These are phyloP conservation scores for Madurella fahalii DNA, from an alignment of 2,329 filamentous ascomycete genomes.

Conservation along the genomic window DNA sequence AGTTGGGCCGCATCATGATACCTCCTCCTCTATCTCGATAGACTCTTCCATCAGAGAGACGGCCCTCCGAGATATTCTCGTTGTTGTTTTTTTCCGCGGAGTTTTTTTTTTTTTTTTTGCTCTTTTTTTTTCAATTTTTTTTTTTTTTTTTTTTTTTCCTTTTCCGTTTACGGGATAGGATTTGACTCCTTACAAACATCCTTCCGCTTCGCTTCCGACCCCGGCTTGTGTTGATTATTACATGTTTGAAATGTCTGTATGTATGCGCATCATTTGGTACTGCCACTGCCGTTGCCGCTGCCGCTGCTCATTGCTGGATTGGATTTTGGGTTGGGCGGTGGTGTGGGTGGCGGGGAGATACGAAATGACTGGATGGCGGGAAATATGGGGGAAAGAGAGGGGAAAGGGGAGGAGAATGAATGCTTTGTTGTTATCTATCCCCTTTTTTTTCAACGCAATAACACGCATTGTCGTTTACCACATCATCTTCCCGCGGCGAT, in stretches of 20 bases:
- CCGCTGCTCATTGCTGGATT: background rate
- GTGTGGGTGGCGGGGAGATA: background rate
- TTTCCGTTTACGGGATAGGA: background rate
- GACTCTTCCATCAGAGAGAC: background rate
- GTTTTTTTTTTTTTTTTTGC: background rate
- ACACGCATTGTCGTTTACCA: too few species aligned
- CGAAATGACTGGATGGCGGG: background rate
- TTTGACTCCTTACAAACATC: background rate
- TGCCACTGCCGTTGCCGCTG: background rate
- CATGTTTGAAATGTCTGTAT: background rate
- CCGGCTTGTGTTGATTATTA: background rate
- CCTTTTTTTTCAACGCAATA: too few species aligned
- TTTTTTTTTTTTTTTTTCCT: background rate
- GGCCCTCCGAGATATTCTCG: background rate
- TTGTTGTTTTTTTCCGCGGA: background rate
- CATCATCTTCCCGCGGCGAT: too few species aligned
- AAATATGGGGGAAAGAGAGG: background rate
- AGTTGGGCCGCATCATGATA: conserved; percentile 6
- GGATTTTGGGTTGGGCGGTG: background rate
- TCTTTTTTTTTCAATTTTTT: too few species aligned
- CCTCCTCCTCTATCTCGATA: background rate
- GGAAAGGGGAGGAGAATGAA: too few species aligned
- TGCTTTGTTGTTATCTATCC: too few species aligned
- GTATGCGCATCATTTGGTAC: background rate
- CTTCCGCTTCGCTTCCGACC: background rate